Conservation (phyloP, 768 basidiomycete genomes). For the Gelatoporia subvermispora region DNA sequence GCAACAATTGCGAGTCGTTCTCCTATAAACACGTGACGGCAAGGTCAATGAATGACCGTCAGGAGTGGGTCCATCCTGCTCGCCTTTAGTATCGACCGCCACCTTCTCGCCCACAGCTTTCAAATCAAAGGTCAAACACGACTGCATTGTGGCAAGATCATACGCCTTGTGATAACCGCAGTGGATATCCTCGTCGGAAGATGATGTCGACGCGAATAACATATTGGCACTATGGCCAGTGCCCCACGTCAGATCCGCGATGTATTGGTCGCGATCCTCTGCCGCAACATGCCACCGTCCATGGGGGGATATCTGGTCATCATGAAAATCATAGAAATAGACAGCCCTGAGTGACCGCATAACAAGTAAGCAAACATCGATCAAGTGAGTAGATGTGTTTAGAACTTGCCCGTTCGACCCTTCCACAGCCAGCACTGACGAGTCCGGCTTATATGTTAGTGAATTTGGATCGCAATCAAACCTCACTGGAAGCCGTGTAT, state of each 20-base stretch:
- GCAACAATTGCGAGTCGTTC: conserved; percentile 7
- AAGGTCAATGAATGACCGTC: neutral
- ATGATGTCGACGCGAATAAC: conserved; percentile 10
- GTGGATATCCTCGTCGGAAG: neutral
- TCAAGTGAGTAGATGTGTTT: neutral
- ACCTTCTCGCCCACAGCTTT: conserved; percentile 6
- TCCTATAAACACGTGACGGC: neutral
- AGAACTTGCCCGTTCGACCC: conserved; percentile 6
- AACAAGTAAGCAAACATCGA: neutral
- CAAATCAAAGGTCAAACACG: conserved; percentile 8
- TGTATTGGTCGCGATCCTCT: conserved; percentile 1
- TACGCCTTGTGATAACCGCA: conserved; percentile 11
- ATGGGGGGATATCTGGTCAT: too few relatives aligned
- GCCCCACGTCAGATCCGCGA: conserved; percentile 13
- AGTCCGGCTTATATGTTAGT: neutral
- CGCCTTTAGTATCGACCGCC: conserved; percentile 6
- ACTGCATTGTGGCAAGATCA: neutral
- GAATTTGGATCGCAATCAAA: neutral
- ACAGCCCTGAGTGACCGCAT: neutral
- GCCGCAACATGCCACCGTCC: neutral
- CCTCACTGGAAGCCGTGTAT: too few relatives aligned
- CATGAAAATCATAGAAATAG: too few relatives aligned
- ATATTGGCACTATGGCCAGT: neutral
- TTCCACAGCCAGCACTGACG: neutral
- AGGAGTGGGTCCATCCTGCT: neutral